Evolutionary conservation across 148 eudicot species (phyloP), one percentile per base, ranked within the genome.

Genomic region (Cornus kousa): DNA sequence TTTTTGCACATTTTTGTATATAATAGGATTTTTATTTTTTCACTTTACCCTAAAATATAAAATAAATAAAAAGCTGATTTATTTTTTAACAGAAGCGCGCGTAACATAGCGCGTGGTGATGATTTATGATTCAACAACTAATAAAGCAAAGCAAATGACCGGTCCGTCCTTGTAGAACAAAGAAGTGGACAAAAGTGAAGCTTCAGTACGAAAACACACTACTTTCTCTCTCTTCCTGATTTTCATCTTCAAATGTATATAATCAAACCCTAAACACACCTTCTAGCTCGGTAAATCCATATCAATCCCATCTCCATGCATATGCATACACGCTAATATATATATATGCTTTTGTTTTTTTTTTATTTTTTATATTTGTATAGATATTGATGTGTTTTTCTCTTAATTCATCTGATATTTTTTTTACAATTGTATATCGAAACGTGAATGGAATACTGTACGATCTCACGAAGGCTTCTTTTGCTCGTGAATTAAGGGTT

Each of bases 201-300:
- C 59, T 3, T 12, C 19, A 53, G 59, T 16, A 11, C 59, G 19
- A 53, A 53, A 17, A 53, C 5, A 12, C 53, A 3, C 19, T 53
- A 2, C 22, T 20, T 24, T 20, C 66, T 62, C 66, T 62, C 24
- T 62, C 24, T 20, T 1, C 1, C 66, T 20, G 20, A 20, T 62
- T 62, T 5, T 62, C 66, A 62, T 1, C 66, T 4, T 19, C 79
- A 48, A 67, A 76, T 76, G 48, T 68, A 50, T 62, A 23, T 17
- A 67, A 39, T 48, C 72, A 68, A 24, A n/a, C 68, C 17, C 46
- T 59, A 62, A n/a, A 9, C 55, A 67, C 37, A 8, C 14, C n/a
- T 37, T 24, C 24, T 64, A 70, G 2, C 70, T 2, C 33, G 78
- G 70, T 40, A 65, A 39, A 75, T 75, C 70, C 33, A 74, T 23